Base-by-base conservation (phyloP, 2,329 filamentous ascomycete genomes). In the Fusarium sp. region DNA sequence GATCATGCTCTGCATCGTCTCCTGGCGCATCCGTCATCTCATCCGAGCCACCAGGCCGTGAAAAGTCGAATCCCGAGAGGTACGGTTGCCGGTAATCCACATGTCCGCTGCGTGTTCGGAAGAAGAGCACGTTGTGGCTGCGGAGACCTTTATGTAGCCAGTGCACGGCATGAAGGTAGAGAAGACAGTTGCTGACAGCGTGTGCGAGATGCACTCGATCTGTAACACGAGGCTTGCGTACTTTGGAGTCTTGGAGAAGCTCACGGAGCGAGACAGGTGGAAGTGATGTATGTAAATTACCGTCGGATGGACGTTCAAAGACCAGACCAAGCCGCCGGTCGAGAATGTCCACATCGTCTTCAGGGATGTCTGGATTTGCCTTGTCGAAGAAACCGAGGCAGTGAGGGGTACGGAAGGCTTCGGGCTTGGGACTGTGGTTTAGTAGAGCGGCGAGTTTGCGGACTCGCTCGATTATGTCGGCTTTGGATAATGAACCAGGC, bases 91-190 rank as follows among this genome's bases (percentile, higher is more conserved):
- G 60, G 51, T 77, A 78, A 53, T 79, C 73, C 37, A 80, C 71
- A 19, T 58, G 49, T 56, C 70, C 72, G 19, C 54, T 41, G 25
- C 53, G 53, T 25, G 66, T 59, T 29, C 72, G 72, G 66, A 83
- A 84, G 69, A 85, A 84, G 10, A 86, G 68, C 27, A 86, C 76
- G 65, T 83, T 85, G 50, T 81, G 74, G 53, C 78, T 80, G 11
- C 82, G 79, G 6, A 86, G 74, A n/a, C 82, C 82, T 63, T 86
- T 86, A 73, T 85, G 83, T 6, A 86, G 75, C 83, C 82, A 85
- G 57, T 83, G 79, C 1, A 84, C 81, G 3, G 80, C 77, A 64
- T 85, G 83, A 0, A 85, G 75, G 51, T 84, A 83, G 42, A 85
- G 72, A 4, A 87, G 69, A 15, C 80, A 84, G 64, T 82, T 80